These are phyloP conservation scores for Favolaschia claudopus DNA, from an alignment of 768 basidiomycete species.

Conservation along the genomic window DNA sequence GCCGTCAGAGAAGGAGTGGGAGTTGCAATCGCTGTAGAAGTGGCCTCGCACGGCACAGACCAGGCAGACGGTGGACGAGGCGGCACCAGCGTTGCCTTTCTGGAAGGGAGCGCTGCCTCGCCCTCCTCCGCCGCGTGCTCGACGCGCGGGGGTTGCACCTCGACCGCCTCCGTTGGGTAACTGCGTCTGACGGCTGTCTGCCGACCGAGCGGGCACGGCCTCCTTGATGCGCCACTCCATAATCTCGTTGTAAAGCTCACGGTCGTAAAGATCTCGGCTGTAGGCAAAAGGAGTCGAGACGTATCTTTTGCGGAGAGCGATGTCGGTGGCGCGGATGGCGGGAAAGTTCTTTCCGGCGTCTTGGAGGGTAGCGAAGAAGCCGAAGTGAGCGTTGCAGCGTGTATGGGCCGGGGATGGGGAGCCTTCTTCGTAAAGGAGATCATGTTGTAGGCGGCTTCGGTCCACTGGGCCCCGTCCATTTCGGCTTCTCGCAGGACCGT, in stretches of 20 bases:
- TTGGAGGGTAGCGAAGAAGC: not conserved
- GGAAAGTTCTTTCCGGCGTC: not conserved
- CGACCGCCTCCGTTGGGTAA: not conserved
- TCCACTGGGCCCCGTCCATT: not conserved
- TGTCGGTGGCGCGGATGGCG: not conserved
- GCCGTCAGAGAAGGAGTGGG: not conserved
- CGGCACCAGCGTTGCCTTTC: constrained; percentile 3
- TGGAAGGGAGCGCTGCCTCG: constrained; percentile 7
- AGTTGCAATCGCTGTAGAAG: not conserved
- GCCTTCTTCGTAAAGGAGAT: not conserved
- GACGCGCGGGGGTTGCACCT: not conserved
- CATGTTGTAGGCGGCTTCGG: not conserved
- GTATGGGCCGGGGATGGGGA: not conserved
- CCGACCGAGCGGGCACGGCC: no score
- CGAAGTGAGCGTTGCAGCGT: not conserved
- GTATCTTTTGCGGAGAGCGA: not conserved
- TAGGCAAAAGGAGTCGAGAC: not conserved
- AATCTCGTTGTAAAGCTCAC: not conserved
- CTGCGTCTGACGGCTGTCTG: no score
- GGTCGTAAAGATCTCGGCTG: not conserved
- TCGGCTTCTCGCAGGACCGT: not conserved
- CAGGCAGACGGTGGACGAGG: constrained; percentile 16
- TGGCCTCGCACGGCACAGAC: constrained; percentile 15
- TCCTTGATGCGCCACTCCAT: no score
- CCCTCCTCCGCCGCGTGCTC: not conserved